Evolutionary conservation across 2,329 filamentous ascomycete genomes (phyloP).

Genomic region (Claviceps africana): DNA sequence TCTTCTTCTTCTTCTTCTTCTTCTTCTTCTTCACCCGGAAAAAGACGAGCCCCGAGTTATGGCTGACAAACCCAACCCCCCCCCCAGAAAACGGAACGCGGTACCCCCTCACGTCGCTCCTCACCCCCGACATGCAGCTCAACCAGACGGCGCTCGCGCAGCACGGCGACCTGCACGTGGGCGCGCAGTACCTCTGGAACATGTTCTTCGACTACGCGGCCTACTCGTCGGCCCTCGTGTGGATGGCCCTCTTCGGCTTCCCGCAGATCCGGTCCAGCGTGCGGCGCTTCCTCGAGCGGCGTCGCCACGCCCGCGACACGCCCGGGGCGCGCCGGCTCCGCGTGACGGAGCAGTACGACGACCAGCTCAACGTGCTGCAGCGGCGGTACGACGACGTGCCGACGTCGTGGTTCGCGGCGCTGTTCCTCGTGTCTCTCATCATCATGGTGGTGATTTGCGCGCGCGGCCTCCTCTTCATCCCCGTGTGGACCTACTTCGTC

Average conservation of each 20-base stretch:
- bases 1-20: neutral
- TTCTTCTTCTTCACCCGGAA: no score
- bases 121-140: constrained; percentile 23
- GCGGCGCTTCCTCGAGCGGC: constrained; percentile 24
- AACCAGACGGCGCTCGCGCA: constrained; percentile 34
- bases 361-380: constrained; percentile 45
- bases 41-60: no score
- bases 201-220: constrained; percentile 49
- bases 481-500: constrained; percentile 45
- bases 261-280: constrained; percentile 31
- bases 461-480: constrained; percentile 40
- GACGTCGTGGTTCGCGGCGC: constrained; percentile 39
- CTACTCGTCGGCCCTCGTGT: constrained; percentile 42
- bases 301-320: constrained; percentile 15
- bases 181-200: constrained; percentile 41
- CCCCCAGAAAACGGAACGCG: constrained; percentile 17
- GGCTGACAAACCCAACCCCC: no score
- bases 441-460: constrained; percentile 36
- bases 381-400: constrained; percentile 34
- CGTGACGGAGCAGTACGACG: constrained; percentile 42
- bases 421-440: constrained; percentile 35
- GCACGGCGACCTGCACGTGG: constrained; percentile 42
- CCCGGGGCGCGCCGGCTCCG: constrained; percentile 10
- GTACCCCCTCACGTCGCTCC: constrained; percentile 20
- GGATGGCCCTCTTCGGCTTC: constrained; percentile 43